Evolutionary conservation across 1,139 yeast genomes (phyloP), one percentile per base, ranked within the genome.

Genomic region (Tardiomyces blankii): DNA sequence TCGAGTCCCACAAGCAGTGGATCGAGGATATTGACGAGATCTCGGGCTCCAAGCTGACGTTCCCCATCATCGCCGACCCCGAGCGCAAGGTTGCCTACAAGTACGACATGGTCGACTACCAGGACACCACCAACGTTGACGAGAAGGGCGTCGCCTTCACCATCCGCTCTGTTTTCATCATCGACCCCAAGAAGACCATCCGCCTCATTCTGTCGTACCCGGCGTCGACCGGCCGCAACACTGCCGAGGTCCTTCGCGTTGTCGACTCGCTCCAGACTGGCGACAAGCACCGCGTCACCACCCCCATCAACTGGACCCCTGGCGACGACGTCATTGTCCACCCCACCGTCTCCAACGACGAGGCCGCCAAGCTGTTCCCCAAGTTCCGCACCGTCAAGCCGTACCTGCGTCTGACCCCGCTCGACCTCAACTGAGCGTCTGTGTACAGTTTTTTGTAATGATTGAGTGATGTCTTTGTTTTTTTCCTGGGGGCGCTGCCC

Each of bases 301-400:
- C 93, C 46, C 94, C 95, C 51, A 79, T 85, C 61, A 83, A 85
- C 72, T 85, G 94, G 94, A 74, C 77, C 54, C 84, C 83, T 48
- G 94, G 94, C 57, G 83, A 84, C 56, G 94, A 85, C 66, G 93
- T 84, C 49, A 83, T 85, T 58, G 81, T 85, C 52, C 89, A 82
- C 54, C 89, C 91, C 55, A 64, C 77, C 46, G 82, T 81, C 46
- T 67, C 78, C 46, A 78, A 82, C 63, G 85, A 77, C 48, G 85
- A 78, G 62, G 93, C 93, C 45, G 75, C 75, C 68, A 74, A 74
- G 50, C 66, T 77, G 59, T 84, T 82, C 74, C 89, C 89, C 51
- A 77, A 81, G 61, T 82, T 80, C 77, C 74, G 83, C 66, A 71
- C 77, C 53, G 73, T 85, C 69, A 84, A 82, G 73, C 88, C 89